Conservation (phyloP, 2,329 filamentous ascomycete species). For the Nemania sp. region DNA sequence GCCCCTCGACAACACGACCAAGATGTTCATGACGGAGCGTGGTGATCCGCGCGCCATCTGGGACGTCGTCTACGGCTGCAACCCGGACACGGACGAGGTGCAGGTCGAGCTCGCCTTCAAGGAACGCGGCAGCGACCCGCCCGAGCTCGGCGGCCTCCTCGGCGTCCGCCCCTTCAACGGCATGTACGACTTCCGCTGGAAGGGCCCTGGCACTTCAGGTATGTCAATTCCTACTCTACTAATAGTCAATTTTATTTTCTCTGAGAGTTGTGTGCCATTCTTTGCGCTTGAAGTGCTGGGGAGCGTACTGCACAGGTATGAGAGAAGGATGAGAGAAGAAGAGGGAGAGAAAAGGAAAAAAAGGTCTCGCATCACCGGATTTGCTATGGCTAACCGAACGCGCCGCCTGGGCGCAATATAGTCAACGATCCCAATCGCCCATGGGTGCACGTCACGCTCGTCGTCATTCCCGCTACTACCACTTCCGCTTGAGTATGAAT, state of each 20-base stretch:
- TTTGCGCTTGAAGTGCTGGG: too few relatives aligned
- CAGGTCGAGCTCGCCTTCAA: conserved; percentile 45
- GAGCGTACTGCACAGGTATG: too few relatives aligned
- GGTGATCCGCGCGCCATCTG: conserved; percentile 48
- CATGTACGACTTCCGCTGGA: conserved; percentile 48
- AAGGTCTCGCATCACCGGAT: neutral
- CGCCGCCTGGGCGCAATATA: neutral
- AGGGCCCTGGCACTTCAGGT: conserved; percentile 46
- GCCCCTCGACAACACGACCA: conserved; percentile 49
- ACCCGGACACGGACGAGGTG: conserved; percentile 45
- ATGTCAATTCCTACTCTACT: conserved; percentile 13
- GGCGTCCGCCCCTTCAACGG: conserved; percentile 46
- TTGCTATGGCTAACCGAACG: conserved; percentile 1
- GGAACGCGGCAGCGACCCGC: conserved; percentile 32
- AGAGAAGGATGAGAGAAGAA: too few relatives aligned
- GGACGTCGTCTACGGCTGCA: conserved; percentile 46
- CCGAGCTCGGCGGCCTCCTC: conserved; percentile 42
- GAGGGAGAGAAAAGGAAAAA: too few relatives aligned
- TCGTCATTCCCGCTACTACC: conserved; percentile 8
- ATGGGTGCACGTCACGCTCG: conserved; percentile 25
- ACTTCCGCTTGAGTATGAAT: neutral
- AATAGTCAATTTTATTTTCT: too few relatives aligned
- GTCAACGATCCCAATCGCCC: conserved; percentile 26
- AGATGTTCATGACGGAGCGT: conserved; percentile 52
- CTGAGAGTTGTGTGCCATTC: too few relatives aligned